Conservation (phyloP, 768 basidiomycete species). For the Pleurotus tuoliensis region DNA sequence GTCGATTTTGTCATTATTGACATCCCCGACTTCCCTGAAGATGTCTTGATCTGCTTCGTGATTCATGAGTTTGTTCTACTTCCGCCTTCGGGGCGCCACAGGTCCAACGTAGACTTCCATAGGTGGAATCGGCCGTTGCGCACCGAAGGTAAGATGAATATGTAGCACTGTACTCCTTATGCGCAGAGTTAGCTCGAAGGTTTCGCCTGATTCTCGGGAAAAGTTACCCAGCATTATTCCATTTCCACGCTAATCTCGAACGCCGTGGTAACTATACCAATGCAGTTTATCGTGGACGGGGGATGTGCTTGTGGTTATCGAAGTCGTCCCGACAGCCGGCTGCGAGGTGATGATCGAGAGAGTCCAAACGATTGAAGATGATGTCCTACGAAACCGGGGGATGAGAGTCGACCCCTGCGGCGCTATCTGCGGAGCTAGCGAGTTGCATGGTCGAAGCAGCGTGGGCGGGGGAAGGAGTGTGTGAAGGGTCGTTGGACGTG, state of each 20-base stretch:
- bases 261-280: slow-evolving; percentile 25
- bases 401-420: slow-evolving; percentile 26
- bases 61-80: slow-evolving; percentile 60
- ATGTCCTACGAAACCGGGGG: slow-evolving; percentile 54
- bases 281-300: no score
- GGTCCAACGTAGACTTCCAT: slow-evolving; percentile 81
- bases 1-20: slow-evolving; percentile 33
- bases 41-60: background rate
- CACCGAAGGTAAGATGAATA: slow-evolving; percentile 77
- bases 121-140: slow-evolving; percentile 80
- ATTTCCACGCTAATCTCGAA: slow-evolving; percentile 62
- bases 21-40: slow-evolving; percentile 27
- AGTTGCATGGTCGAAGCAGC: slow-evolving; percentile 9
- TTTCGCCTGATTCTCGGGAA: background rate
- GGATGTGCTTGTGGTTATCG: slow-evolving; percentile 70
- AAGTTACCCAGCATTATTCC: slow-evolving; percentile 83
- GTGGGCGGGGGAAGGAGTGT: slow-evolving; percentile 43
- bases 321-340: slow-evolving; percentile 90
- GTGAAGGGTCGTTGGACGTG: slow-evolving; percentile 57
- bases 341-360: slow-evolving; percentile 77
- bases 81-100: slow-evolving; percentile 84
- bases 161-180: slow-evolving; percentile 19
- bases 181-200: background rate
- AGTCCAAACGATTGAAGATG: slow-evolving; percentile 85
- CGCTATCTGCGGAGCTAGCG: slow-evolving; percentile 10